These are phyloP conservation scores for Carex arenaria DNA, from an alignment of 202 grass and related monocot genomes.

Conservation along the genomic window DNA sequence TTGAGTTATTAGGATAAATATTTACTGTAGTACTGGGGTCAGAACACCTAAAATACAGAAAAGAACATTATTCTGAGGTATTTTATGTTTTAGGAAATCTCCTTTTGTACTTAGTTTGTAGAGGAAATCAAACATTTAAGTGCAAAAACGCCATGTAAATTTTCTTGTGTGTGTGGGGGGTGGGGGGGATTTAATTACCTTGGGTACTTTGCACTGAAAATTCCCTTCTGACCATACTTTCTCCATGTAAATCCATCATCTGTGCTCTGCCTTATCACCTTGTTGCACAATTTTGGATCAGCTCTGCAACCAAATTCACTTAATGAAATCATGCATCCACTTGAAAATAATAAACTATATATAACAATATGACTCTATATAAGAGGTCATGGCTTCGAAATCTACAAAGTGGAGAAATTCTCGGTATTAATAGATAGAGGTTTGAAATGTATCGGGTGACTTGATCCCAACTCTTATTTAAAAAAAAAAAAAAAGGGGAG, in stretches of 20 bases:
- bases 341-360: background rate
- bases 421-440: too few relatives aligned
- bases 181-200: background rate
- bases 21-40: too few relatives aligned
- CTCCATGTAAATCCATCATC: constrained; percentile 22
- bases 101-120: too few relatives aligned
- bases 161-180: too few relatives aligned
- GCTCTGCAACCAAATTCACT: background rate
- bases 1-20: background rate
- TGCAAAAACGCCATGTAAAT: background rate
- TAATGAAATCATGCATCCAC: background rate
- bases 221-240: constrained; percentile 27
- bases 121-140: background rate
- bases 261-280: background rate
- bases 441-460: too few relatives aligned
- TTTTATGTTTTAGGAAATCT: background rate
- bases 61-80: too few relatives aligned
- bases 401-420: too few relatives aligned
- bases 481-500: too few relatives aligned
- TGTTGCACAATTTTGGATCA: constrained; percentile 1
- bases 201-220: constrained; percentile 17
- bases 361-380: too few relatives aligned
- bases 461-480: too few relatives aligned
- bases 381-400: too few relatives aligned
- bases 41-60: too few relatives aligned